Base-by-base conservation (phyloP, 2,329 filamentous ascomycete genomes). In the Aspergillus candidus region DNA sequence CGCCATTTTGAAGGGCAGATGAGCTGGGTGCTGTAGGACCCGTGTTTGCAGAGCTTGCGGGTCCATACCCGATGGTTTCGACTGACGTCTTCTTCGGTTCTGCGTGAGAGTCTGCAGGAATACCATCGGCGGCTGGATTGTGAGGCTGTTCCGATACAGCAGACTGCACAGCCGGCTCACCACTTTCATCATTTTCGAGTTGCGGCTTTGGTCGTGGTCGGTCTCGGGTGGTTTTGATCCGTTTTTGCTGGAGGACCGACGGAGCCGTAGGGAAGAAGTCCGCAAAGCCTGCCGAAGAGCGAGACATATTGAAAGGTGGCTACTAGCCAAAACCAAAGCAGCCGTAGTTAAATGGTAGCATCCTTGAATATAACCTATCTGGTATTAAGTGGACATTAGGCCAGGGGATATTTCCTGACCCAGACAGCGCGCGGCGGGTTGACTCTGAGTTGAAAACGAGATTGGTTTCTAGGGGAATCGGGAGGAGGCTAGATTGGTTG, bases 191-290 rank as follows among this genome's bases (percentile, higher is more conserved):
- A 33, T 50, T 51, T 44, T 58, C 54, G 22, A 42, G 37, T 41
- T 55, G 58, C n/a, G 54, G 66, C 71, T 80, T 72, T 42, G 76
- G 73, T 66, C 76, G 82, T 62, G 80, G 78, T 63, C 79, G 74
- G 65, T 82, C 78, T 63, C 75, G 75, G 53, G 77, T 75, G 41
- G 62, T 56, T 56, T 67, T 68, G 52, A 62, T 64, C 62, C 69
- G 70, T 67, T 72, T 72, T 55, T 71, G 65, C 52, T 72, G 69
- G 44, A 76, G 67, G 52, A 80, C 81, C 58, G 80, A 79, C 56
- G 86, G 85, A 62, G 85, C 86, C 65, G 84, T 81, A 57, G 85
- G 86, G 70, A 89, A 90, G 77, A 88, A 93, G 72, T 89, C 82
- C 72, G 84, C 86, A 77, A 89, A 90, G 72, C 83, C 83, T 74